A percentile compares a stretch with the other conserved stretches of the same genome.
Evolutionary conservation across 768 basidiomycete genomes (phyloP).

Genomic region (Boletus huronensis): DNA sequence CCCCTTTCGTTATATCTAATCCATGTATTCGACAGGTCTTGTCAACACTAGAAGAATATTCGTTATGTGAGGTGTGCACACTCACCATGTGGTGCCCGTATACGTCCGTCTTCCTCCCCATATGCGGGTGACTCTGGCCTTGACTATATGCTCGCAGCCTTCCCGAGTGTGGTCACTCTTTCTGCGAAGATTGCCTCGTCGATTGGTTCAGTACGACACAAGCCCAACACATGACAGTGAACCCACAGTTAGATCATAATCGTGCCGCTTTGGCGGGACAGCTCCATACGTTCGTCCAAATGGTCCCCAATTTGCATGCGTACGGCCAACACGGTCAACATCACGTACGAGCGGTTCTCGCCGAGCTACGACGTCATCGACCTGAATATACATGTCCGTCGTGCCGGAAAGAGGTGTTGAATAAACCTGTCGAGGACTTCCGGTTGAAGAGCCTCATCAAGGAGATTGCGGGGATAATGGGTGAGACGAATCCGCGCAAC

Average conservation of each 20-base stretch:
- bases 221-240: conserved; percentile 42
- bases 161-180: conserved; percentile 65
- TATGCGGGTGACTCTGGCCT: not conserved
- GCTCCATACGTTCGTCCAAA: conserved; percentile 17
- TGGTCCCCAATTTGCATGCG: conserved; percentile 21
- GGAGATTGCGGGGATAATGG: conserved; percentile 45
- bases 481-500: conserved; percentile 42
- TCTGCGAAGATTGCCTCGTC: conserved; percentile 58
- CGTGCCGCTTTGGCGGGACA: conserved; percentile 20
- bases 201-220: conserved; percentile 52
- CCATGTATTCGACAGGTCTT: conserved; percentile 32
- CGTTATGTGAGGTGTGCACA: conserved; percentile 65
- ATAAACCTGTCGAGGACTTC: conserved; percentile 57
- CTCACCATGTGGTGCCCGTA: conserved; percentile 64
- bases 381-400: conserved; percentile 67
- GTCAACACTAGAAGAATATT: conserved; percentile 48
- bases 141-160: conserved; percentile 39
- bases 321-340: conserved; percentile 14
- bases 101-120: conserved; percentile 41
- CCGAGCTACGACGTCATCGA: conserved; percentile 27
- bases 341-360: conserved; percentile 19
- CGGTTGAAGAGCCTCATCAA: conserved; percentile 55
- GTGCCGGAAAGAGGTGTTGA: conserved; percentile 50
- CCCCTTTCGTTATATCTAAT: not conserved
- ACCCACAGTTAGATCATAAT: conserved; percentile 44